phyloP scores from a whole-genome alignment of 139 green algal genomes.

The Closterium sp. region DNA sequence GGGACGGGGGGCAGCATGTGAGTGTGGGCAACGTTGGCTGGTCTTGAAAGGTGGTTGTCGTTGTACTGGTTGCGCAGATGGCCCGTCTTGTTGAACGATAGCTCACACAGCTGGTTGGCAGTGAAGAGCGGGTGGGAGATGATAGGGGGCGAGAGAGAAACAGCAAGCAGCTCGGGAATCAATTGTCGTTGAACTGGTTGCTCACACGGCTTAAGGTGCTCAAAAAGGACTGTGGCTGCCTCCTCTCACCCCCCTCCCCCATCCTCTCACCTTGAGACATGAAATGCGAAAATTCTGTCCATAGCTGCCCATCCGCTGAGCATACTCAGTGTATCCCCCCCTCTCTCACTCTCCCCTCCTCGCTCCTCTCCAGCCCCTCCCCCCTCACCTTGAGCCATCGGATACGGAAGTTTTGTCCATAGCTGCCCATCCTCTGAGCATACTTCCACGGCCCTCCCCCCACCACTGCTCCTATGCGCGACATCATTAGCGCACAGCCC shows the following conservation, averaged over 20 bases:
- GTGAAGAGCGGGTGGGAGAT: too few relatives aligned
- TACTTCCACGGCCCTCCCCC: constrained; percentile 34
- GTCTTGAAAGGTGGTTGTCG: constrained; percentile 43
- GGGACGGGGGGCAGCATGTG: too few relatives aligned
- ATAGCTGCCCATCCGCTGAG: constrained; percentile 23
- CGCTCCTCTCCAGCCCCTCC: too few relatives aligned
- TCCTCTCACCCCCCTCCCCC: not conserved
- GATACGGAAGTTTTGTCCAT: constrained; percentile 46
- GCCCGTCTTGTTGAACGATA: constrained; percentile 43
- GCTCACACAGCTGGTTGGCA: constrained; percentile 30
- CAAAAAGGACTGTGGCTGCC: too few relatives aligned
- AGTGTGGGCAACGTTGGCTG: too few relatives aligned
- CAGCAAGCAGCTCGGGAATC: too few relatives aligned
- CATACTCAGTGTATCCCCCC: too few relatives aligned
- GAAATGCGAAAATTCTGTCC: constrained; percentile 45
- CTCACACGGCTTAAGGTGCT: too few relatives aligned
- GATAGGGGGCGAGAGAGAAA: too few relatives aligned
- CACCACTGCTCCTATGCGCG: constrained; percentile 15
- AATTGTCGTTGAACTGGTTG: constrained; percentile 51
- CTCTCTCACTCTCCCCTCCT: too few relatives aligned
- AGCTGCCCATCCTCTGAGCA: constrained; percentile 21
- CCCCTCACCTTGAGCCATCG: constrained; percentile 11
- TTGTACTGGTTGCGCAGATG: constrained; percentile 52
- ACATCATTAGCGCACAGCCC: constrained; percentile 43
- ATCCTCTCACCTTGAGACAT: constrained; percentile 17